Conservation (phyloP, 371 early-diverging fungal species). For the Nematocida sp. region DNA sequence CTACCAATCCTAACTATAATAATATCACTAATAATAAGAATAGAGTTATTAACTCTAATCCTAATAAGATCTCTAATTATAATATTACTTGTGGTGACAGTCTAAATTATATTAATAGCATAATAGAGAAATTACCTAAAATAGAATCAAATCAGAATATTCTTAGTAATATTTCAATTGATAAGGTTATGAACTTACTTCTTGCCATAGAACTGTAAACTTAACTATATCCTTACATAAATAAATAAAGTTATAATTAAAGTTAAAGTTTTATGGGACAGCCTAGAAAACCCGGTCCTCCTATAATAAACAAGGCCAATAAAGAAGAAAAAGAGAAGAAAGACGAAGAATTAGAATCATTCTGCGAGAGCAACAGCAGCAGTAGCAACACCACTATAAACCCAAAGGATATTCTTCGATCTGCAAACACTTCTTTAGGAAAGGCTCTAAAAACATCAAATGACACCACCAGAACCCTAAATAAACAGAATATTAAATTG, state of each 20-base stretch:
- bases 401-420: conserved; percentile 10
- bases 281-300: too few species aligned
- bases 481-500: conserved; percentile 2
- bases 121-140: not conserved
- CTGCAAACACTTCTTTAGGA: conserved; percentile 30
- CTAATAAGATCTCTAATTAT: too few species aligned
- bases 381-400: conserved; percentile 25
- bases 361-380: conserved; percentile 10
- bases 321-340: not conserved
- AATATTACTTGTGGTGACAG: too few species aligned
- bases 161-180: conserved; percentile 12
- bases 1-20: too few species aligned
- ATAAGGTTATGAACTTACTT: conserved; percentile 14
- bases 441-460: conserved; percentile 22
- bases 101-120: not conserved
- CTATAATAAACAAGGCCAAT: too few species aligned
- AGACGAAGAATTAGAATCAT: not conserved
- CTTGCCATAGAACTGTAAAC: not conserved
- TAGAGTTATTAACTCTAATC: too few species aligned
- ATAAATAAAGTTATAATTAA: too few species aligned
- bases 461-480: conserved; percentile 34
- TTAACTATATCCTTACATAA: not conserved
- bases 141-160: conserved; percentile 26
- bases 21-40: too few species aligned
- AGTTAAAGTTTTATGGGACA: too few species aligned